Base-by-base conservation (phyloP, 208 protist genomes). In the Trypanosoma cruzi region DNA sequence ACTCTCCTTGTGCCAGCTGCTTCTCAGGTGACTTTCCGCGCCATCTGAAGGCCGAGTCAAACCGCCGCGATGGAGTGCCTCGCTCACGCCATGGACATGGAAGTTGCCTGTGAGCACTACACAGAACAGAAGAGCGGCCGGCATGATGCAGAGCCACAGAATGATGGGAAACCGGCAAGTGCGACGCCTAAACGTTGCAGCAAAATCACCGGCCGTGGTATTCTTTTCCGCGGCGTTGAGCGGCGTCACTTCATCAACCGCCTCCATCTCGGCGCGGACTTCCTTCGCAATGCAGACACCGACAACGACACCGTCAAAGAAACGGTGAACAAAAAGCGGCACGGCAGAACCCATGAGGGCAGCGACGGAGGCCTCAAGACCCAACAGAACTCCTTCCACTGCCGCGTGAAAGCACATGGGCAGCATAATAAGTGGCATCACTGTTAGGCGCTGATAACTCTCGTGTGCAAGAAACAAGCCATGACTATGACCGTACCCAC, bases 351-450 rank as follows among this genome's bases (percentile, higher is more conserved):
- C 74, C 4, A 85, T 18, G n/a, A 94, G 70, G 0, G 81, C 61
- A 0, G 48, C 32, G 28, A 50, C 50, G 16, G 65, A 73, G 28
- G 54, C 26, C 61, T 90, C 85, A 20, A 88, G 63, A 0, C 85
- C 85, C 26, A 91, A 58, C 44, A 92, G 46, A 50, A 88, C 57
- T n/a, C 89, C 89, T 56, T 94, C 85, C 40, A 72, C 84, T 31
- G 78, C 52, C 29, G 80, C 79, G 64, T 94, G 89, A 53, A 90
- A 84, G 58, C 79, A 84, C 86, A 94, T 94, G 28, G 89, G 71
- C 4, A 90, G 6, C 34, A 91, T 31, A 11, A 89, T 75, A 20
- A 89, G 46, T 18, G 63, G 77, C 1, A 63, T 73, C 1, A 75
- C 69, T 7, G 67, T 29, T 20, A 6, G 20, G 4, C 46, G 6